Percentiles rank a stretch among this genome's conserved stretches.
Evolutionary conservation across 1,284 basidiomycete species (phyloP).

Genomic region (Cerrena zonata): DNA sequence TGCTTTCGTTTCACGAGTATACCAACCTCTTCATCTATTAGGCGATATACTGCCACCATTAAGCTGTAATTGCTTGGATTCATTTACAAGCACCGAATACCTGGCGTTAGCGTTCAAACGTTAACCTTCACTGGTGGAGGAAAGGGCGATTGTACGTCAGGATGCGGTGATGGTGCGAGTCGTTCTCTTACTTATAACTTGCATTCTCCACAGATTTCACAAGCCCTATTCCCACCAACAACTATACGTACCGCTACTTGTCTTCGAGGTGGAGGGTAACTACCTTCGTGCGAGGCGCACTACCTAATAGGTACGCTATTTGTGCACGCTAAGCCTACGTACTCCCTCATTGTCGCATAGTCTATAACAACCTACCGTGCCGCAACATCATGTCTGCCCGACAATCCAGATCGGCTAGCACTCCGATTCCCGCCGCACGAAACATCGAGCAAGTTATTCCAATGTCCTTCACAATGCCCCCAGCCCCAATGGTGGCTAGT

Average conservation of each 20-base stretch:
- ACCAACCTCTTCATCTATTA: too few species aligned
- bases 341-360: not conserved
- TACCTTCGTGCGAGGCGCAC: not conserved
- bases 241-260: not conserved
- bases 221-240: not conserved
- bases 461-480: constrained; percentile 38
- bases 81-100: not conserved
- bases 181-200: not conserved
- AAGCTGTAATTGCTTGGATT: too few species aligned
- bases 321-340: not conserved
- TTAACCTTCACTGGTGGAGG: not conserved
- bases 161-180: not conserved
- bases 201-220: not conserved
- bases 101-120: not conserved
- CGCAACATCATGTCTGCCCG: constrained; percentile 40
- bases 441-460: constrained; percentile 59
- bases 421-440: constrained; percentile 53
- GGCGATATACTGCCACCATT: too few species aligned
- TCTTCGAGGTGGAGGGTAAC: not conserved
- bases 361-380: not conserved
- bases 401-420: constrained; percentile 54
- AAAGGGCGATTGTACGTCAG: not conserved
- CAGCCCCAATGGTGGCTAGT: constrained; percentile 14
- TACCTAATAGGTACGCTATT: not conserved
- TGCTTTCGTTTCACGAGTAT: too few species aligned